Base-by-base conservation (phyloP, 441 rosid genomes). In the Populus hybrid region DNA sequence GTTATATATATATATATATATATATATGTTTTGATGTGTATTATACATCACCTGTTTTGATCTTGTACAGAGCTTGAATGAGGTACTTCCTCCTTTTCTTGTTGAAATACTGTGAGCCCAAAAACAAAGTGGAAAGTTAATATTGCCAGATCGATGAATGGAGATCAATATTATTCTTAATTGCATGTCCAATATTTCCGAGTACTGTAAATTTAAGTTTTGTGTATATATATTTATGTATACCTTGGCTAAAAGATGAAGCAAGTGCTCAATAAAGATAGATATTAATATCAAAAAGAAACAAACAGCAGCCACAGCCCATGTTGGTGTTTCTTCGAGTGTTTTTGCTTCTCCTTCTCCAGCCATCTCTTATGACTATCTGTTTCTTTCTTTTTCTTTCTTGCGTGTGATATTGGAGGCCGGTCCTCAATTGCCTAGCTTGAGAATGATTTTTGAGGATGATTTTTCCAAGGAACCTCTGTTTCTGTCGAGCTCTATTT, bases 271-370 rank as follows among this genome's bases (percentile, higher is more conserved):
- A 2, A 94, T 84, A 11, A 85, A 75, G 59, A 91, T 73, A 30
- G 96, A 91, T 21, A 84, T 28, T 0, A 80, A 61, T 11, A 94
- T 88, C 72, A 94, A 77, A 81, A 92, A 46, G 80, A 89, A 87
- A 78, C 97, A 90, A 77, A 94, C 92, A 4, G 88, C 84, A 8
- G 98, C 97, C 5, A 94, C 88, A 9, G 97, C 95, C 98, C 98
- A 94, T 70, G 97, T 94, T 30, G 98, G 89, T 2, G 98, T 91
- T 65, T 61, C 69, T 65, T 92, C 87, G 14, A 94, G 83, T 53
- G 90, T 74, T 42, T 82, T 89, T 8, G 72, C 82, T 65, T 79
- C 32, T 30, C 32, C 32, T 30, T 30, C 85, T 72, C 68, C 85
- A 65, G 79, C 81, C 86, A 84, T 83, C 9, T 66, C 8, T 0